Evolutionary conservation across 1,284 basidiomycete species (phyloP).

Genomic region (Termitomyces sp.): DNA sequence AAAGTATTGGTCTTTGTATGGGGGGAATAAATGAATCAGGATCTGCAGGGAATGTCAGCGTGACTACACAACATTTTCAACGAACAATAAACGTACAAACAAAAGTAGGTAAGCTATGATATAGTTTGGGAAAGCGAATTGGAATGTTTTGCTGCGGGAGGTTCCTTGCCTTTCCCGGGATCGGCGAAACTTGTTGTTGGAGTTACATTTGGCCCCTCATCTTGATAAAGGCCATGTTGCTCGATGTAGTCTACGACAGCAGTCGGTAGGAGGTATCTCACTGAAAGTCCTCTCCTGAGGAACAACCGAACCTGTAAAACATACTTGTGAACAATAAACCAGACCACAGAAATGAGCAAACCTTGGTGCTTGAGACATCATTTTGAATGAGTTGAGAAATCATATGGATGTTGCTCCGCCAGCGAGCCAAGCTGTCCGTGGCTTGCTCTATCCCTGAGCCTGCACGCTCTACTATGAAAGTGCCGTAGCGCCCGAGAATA

Average conservation of each 20-base stretch:
- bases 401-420: conserved; percentile 89
- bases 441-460: conserved; percentile 89
- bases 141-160: conserved; percentile 18
- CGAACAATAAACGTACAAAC: neutral
- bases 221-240: conserved; percentile 66
- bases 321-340: conserved; percentile 6
- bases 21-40: conserved; percentile 9
- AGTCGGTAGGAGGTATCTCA: conserved; percentile 89
- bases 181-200: conserved; percentile 20
- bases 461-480: conserved; percentile 92
- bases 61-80: neutral
- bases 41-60: conserved; percentile 4
- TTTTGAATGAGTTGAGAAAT: conserved; percentile 97
- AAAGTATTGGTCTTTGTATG: conserved; percentile 1
- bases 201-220: conserved; percentile 38
- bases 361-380: conserved; percentile 96
- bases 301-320: conserved; percentile 65
- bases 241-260: conserved; percentile 96
- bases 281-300: conserved; percentile 87
- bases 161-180: conserved; percentile 30
- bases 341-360: conserved; percentile 27
- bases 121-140: conserved; percentile 12
- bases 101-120: conserved; percentile 5
- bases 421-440: conserved; percentile 69
- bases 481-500: conserved; percentile 92